These are phyloP conservation scores for Tuber indicum DNA, from an alignment of 495 filamentous ascomycete species.

Conservation along the genomic window DNA sequence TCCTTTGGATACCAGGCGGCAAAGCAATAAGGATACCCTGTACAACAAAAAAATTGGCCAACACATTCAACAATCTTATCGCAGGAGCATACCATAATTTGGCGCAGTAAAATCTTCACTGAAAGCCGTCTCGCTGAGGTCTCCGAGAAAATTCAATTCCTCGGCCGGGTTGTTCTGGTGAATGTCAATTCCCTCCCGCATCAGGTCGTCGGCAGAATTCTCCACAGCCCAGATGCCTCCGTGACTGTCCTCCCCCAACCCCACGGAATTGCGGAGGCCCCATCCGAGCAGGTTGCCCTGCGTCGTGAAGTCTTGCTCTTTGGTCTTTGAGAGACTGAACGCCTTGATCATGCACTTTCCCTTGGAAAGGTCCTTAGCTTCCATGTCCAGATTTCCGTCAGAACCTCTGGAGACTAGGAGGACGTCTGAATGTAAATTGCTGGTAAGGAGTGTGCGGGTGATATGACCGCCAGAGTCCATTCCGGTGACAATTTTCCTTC, in stretches of 20 bases:
- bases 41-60: conserved; percentile 43
- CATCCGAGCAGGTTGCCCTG: conserved; percentile 59
- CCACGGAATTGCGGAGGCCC: conserved; percentile 67
- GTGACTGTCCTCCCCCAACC: conserved; percentile 55
- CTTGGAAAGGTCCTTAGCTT: conserved; percentile 45
- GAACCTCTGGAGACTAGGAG: conserved; percentile 62
- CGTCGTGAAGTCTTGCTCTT: conserved; percentile 43
- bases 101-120: conserved; percentile 31
- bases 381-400: conserved; percentile 54
- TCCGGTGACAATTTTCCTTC: conserved; percentile 49
- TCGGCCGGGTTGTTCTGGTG: conserved; percentile 67
- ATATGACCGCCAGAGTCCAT: conserved; percentile 58
- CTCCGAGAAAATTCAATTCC: conserved; percentile 66
- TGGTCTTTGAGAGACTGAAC: conserved; percentile 53
- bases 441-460: conserved; percentile 57
- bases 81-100: conserved; percentile 19
- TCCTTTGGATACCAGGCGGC: conserved; percentile 51
- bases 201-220: conserved; percentile 63
- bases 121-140: conserved; percentile 48
- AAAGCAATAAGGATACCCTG: conserved; percentile 66
- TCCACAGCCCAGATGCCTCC: conserved; percentile 63
- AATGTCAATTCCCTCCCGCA: conserved; percentile 53
- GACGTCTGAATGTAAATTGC: conserved; percentile 30
- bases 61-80: neutral
- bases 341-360: conserved; percentile 61